Conservation (phyloP, 768 basidiomycete genomes). For the Lyophyllum semitale region DNA sequence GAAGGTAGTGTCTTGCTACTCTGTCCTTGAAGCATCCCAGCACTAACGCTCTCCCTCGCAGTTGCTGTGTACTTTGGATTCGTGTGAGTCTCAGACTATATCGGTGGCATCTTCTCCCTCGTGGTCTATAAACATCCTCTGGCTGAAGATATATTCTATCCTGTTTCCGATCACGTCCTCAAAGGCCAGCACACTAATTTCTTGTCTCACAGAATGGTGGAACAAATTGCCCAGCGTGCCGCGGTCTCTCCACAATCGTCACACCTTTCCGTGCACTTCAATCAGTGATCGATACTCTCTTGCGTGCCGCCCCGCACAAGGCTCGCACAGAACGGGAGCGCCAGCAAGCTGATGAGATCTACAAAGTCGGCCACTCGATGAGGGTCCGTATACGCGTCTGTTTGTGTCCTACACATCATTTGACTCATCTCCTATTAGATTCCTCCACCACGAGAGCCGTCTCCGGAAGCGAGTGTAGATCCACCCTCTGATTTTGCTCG, state of each 20-base stretch:
- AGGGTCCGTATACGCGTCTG: slow-evolving; percentile 43
- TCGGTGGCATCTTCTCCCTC: slow-evolving; percentile 6
- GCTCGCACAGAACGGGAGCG: slow-evolving; percentile 70
- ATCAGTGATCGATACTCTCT: slow-evolving; percentile 67
- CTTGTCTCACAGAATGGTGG: slow-evolving; percentile 68
- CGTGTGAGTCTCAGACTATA: slow-evolving; percentile 53
- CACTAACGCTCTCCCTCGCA: slow-evolving; percentile 25
- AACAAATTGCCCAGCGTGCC: slow-evolving; percentile 82
- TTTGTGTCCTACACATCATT: slow-evolving; percentile 3
- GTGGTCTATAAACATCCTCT: not conserved
- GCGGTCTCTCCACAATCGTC: slow-evolving; percentile 66
- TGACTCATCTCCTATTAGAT: slow-evolving; percentile 46
- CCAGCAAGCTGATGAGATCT: slow-evolving; percentile 82
- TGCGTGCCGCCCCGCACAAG: slow-evolving; percentile 71
- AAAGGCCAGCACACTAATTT: slow-evolving; percentile 12
- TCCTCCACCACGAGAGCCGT: slow-evolving; percentile 72
- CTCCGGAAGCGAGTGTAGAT: slow-evolving; percentile 75
- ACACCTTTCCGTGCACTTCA: slow-evolving; percentile 76
- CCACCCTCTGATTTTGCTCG: slow-evolving; percentile 65
- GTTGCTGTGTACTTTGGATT: slow-evolving; percentile 84
- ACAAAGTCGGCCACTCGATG: slow-evolving; percentile 60
- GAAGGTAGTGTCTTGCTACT: slow-evolving; percentile 54
- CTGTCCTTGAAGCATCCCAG: not conserved
- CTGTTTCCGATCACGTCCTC: not conserved
- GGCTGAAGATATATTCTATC: not conserved